These are phyloP conservation scores for Magnaporthiopsis poae DNA, from an alignment of 2,329 filamentous ascomycete genomes.

Conservation along the genomic window DNA sequence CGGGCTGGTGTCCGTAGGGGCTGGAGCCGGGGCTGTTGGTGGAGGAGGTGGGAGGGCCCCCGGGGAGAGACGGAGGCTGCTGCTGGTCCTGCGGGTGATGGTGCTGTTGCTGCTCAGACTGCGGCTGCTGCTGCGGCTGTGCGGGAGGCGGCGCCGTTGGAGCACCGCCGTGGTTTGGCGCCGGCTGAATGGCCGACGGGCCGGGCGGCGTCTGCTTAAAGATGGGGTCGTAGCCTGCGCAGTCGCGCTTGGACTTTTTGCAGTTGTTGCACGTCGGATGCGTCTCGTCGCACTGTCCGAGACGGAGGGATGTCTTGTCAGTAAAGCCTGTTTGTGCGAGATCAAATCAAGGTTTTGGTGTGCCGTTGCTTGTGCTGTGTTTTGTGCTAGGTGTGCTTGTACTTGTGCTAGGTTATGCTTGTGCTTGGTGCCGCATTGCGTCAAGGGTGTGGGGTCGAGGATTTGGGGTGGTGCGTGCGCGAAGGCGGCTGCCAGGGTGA, in stretches of 20 bases:
- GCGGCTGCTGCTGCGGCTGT: too few relatives aligned
- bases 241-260: conserved; percentile 80
- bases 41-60: conserved; percentile 19
- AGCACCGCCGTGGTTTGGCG: conserved; percentile 33
- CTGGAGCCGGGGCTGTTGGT: conserved; percentile 8
- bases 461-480: too few relatives aligned
- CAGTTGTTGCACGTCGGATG: conserved; percentile 88
- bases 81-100: conserved; percentile 16
- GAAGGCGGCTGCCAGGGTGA: too few relatives aligned
- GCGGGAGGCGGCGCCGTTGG: too few relatives aligned
- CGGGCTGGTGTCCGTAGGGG: conserved; percentile 30
- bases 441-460: too few relatives aligned
- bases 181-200: conserved; percentile 63
- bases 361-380: neutral
- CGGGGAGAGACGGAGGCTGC: conserved; percentile 24
- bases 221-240: conserved; percentile 76
- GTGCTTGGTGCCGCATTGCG: neutral
- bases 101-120: conserved; percentile 17
- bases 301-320: neutral
- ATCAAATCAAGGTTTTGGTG: neutral
- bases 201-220: conserved; percentile 56
- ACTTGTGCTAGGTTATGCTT: neutral
- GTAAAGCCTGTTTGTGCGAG: neutral
- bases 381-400: neutral
- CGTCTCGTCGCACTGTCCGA: conserved; percentile 77